phyloP scores from a whole-genome alignment of 768 basidiomycete genomes.

The Auricularia auricula-judae region DNA sequence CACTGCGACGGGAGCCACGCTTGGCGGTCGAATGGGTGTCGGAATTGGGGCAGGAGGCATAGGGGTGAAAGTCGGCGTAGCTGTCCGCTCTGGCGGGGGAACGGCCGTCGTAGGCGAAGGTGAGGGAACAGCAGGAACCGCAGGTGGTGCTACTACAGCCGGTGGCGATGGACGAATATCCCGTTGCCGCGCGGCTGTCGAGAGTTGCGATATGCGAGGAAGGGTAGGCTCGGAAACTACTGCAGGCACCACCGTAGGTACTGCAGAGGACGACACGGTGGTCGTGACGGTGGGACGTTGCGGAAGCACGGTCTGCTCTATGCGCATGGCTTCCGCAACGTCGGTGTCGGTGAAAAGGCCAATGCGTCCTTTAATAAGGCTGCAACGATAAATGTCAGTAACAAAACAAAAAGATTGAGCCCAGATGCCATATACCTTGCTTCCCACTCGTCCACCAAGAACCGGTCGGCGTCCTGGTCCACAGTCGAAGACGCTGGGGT shows the following conservation, averaged over 20 bases:
- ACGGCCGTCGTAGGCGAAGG: neutral
- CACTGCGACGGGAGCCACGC: neutral
- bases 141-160: neutral
- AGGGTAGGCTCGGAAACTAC: neutral
- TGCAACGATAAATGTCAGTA: constrained; percentile 1
- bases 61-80: too few relatives aligned
- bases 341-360: too few relatives aligned
- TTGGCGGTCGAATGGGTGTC: neutral
- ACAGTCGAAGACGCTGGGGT: constrained; percentile 45
- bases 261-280: neutral
- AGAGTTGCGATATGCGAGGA: too few relatives aligned
- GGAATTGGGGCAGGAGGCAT: neutral
- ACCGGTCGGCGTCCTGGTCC: constrained; percentile 57
- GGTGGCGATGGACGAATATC: neutral
- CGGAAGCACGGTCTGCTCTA: neutral
- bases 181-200: neutral
- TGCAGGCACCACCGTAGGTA: neutral
- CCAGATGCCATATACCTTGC: constrained; percentile 26
- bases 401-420: neutral
- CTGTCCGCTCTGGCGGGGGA: neutral
- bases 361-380: neutral
- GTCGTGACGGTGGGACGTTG: neutral
- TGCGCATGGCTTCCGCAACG: neutral
- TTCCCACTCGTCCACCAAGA: constrained; percentile 62
- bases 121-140: neutral